phyloP scores from a whole-genome alignment of 2,329 filamentous ascomycete species.

The Teratosphaeriaceae sp. region DNA sequence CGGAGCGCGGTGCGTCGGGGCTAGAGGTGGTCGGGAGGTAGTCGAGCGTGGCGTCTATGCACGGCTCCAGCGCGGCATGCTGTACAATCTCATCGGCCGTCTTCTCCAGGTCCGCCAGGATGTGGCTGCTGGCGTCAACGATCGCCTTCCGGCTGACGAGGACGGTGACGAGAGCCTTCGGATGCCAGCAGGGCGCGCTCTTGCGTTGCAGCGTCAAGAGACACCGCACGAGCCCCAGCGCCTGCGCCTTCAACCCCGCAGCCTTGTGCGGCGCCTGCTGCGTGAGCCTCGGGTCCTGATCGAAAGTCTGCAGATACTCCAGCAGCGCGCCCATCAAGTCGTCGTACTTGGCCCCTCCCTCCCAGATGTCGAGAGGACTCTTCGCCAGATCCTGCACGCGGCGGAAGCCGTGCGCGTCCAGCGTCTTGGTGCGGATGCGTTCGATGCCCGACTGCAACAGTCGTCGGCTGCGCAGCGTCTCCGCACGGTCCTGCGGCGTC shows the following conservation, averaged over 20 bases:
- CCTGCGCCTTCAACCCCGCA: slow-evolving; percentile 61
- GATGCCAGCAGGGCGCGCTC: slow-evolving; percentile 60
- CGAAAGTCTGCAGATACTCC: slow-evolving; percentile 57
- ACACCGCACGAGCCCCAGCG: slow-evolving; percentile 65
- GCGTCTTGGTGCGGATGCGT: slow-evolving; percentile 61
- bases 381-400: slow-evolving; percentile 69
- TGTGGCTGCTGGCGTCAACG: slow-evolving; percentile 59
- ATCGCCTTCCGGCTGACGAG: slow-evolving; percentile 53
- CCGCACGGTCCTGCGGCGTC: slow-evolving; percentile 31
- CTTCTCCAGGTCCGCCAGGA: slow-evolving; percentile 66
- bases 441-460: slow-evolving; percentile 68
- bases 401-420: slow-evolving; percentile 77
- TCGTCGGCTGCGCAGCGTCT: slow-evolving; percentile 43
- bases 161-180: slow-evolving; percentile 60
- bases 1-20: slow-evolving; percentile 35
- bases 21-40: slow-evolving; percentile 25
- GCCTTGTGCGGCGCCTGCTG: slow-evolving; percentile 34
- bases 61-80: slow-evolving; percentile 52
- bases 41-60: slow-evolving; percentile 32
- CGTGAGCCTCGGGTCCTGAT: slow-evolving; percentile 36
- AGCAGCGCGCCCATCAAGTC: slow-evolving; percentile 62
- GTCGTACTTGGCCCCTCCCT: slow-evolving; percentile 63
- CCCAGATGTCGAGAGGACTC: slow-evolving; percentile 55
- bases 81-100: slow-evolving; percentile 65
- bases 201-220: slow-evolving; percentile 62